Evolutionary conservation across 1,284 basidiomycete genomes (phyloP), one percentile per base, ranked within the genome.

Genomic region (Golubevia sp.): DNA sequence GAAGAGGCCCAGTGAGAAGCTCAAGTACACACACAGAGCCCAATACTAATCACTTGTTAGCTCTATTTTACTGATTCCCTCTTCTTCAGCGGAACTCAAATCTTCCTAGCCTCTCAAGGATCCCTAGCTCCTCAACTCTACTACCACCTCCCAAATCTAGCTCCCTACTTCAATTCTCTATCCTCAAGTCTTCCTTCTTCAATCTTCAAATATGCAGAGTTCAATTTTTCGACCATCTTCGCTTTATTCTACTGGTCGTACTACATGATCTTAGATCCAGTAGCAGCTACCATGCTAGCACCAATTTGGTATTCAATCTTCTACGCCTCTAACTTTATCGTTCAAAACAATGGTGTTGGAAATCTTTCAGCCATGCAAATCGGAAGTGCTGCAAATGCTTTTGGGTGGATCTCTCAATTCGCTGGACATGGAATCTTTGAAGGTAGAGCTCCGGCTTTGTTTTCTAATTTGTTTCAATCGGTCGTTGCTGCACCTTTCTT

Each of bases 401-500:
- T 66, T 4, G 68, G 74, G 27, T 78, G 76, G 76, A 56, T 76
- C 59, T 63, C 63, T 24, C 76, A 78, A 62, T 78, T 78, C 44
- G 74, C 73, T 55, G 76, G 76, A 5, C 76, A 78, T 30, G 74
- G 74, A 27, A 72, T 76, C 21, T 74, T 76, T 55, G 76, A 78
- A 49, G 66, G 74, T 13, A 58, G 76, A 2, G 74, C 76, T 2
- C 76, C 76, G 0, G 74, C 76, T 5, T 60, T 78, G 59, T 56
- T 78, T 30, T 74, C 76, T 50, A 78, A 78, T 27, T 54, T 78
- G 58, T 56, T 78, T 8, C 74, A 74, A 1, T 74, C 76, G 0
- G 65, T 76, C 11, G 76, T 78, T 48, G 56, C 76, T 18, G 76
- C 76, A 3, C 76, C 76, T 11, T 76, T 78, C 58, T 78, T 78